These are phyloP conservation scores for Xylariaceae sp. DNA, from an alignment of 2,329 filamentous ascomycete species.

Conservation along the genomic window DNA sequence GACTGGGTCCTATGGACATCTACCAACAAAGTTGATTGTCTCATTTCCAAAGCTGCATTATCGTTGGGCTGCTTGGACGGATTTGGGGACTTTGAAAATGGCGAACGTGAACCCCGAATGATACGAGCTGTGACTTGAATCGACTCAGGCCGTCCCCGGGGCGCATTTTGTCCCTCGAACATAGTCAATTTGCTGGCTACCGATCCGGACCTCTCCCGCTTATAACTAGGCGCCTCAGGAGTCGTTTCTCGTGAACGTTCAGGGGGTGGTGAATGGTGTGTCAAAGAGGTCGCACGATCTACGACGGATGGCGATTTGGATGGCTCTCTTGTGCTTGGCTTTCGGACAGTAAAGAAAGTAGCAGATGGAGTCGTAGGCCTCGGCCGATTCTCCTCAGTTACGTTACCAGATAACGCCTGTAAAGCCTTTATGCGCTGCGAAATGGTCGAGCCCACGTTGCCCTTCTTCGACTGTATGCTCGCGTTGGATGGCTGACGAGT, in stretches of 20 bases:
- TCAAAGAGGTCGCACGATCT: constrained; percentile 46
- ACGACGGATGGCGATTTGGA: constrained; percentile 46
- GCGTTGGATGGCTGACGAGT: constrained; percentile 57
- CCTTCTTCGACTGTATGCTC: constrained; percentile 70
- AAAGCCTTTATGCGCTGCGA: constrained; percentile 94
- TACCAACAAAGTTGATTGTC: constrained; percentile 65
- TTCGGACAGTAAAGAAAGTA: constrained; percentile 54
- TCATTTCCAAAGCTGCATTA: constrained; percentile 57
- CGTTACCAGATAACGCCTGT: constrained; percentile 72
- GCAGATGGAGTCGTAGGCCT: constrained; percentile 45
- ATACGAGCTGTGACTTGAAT: constrained; percentile 90
- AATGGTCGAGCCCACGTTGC: constrained; percentile 87
- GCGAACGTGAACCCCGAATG: constrained; percentile 67
- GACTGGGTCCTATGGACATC: constrained; percentile 57
- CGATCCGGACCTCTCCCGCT: constrained; percentile 58
- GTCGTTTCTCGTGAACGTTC: constrained; percentile 39
- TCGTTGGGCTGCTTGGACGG: constrained; percentile 51
- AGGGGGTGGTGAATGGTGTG: constrained; percentile 32
- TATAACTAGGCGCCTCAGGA: constrained; percentile 28
- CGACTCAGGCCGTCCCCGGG: constrained; percentile 69
- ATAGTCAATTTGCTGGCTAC: constrained; percentile 62
- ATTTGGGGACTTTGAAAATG: constrained; percentile 50
- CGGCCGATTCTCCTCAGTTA: constrained; percentile 38
- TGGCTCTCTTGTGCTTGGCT: constrained; percentile 41
- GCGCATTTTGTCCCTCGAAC: constrained; percentile 55